phyloP scores from a whole-genome alignment of 192 early-diverging fungal species.

The Gonapodya prolifera region DNA sequence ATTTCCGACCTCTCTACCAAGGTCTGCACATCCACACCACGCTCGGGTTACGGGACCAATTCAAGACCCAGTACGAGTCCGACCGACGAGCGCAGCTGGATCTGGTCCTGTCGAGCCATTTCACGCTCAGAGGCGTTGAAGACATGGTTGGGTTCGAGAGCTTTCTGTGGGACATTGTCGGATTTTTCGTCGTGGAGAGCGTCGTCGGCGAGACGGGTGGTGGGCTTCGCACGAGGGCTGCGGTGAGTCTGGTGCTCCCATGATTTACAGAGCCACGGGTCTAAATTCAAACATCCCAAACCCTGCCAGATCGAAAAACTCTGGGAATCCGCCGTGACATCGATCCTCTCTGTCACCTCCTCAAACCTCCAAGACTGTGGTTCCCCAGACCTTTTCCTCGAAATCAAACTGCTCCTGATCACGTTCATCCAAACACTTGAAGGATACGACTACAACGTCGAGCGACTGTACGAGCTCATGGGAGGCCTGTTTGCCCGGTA shows the following conservation, averaged over 20 bases:
- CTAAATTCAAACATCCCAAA: neutral
- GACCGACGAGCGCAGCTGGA: constrained; percentile 60
- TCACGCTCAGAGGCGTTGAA: constrained; percentile 49
- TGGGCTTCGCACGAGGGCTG: constrained; percentile 20
- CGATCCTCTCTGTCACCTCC: constrained; percentile 66
- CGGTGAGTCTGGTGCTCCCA: neutral
- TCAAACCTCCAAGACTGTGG: constrained; percentile 66
- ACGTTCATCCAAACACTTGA: constrained; percentile 88
- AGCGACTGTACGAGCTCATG: constrained; percentile 52
- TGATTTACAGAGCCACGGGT: too few relatives aligned
- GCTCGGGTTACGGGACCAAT: constrained; percentile 72
- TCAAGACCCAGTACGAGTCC: constrained; percentile 78
- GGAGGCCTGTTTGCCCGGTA: constrained; percentile 67
- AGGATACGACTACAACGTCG: constrained; percentile 62
- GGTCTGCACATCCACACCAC: constrained; percentile 94
- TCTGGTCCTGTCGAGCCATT: constrained; percentile 60
- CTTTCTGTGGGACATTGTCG: constrained; percentile 80
- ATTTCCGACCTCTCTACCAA: constrained; percentile 90
- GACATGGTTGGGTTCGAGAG: constrained; percentile 52
- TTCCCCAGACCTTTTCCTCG: constrained; percentile 64
- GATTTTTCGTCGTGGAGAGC: constrained; percentile 93
- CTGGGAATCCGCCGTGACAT: constrained; percentile 73
- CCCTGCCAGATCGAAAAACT: constrained; percentile 61
- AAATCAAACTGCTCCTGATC: constrained; percentile 63
- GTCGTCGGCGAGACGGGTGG: constrained; percentile 73